Evolutionary conservation across 257 asterid genomes (phyloP), one percentile per base, ranked within the genome.

Genomic region (Galeopsis tetrahit): DNA sequence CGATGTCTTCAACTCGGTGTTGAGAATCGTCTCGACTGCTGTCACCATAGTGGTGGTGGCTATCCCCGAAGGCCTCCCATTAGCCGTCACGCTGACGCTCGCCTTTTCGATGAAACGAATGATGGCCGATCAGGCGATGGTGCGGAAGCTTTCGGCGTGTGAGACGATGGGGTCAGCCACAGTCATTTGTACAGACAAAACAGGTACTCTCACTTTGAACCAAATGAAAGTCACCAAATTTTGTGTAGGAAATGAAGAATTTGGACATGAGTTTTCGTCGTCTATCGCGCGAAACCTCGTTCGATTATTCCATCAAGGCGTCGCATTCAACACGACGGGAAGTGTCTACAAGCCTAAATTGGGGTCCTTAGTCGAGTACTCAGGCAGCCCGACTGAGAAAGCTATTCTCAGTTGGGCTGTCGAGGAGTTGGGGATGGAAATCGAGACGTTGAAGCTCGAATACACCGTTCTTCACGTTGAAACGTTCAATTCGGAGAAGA

Each of bases 141-240:
- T 91, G 60, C 81, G 94, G 62, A 91, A 85, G 66, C 92, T 87
- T 42, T 82, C 91, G 0, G 91, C 90, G 4, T 85, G 83, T 52
- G 97, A 91, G 61, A 82, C 85, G 0, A 85, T 88, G 81, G 94
- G 94, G 3, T 83, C 91, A 0, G 85, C 90, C 4, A 85, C 96
- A 0, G 92, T 89, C 11, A 85, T 91, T 36, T 89, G 96, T 75
- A 87, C 88, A 5, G 87, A 85, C 71, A 88, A 85, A 74, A 86
- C 77, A 1, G 92, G 96, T 1, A 78, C 86, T 56, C 65, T 91
- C 36, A 86, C 89, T 31, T 21, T 74, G n/a, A 82, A 82, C 34
- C 77, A 79, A 43, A 74, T 90, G 86, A 70, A 74, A 58, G 93
- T 88, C 13, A 85, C 82, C 5, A 68, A 59, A 49, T 80, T 76